A percentile compares a stretch with the other conserved stretches of the same genome.
Conservation (phyloP, 1,284 basidiomycete species). For the Trametes polyzona region DNA sequence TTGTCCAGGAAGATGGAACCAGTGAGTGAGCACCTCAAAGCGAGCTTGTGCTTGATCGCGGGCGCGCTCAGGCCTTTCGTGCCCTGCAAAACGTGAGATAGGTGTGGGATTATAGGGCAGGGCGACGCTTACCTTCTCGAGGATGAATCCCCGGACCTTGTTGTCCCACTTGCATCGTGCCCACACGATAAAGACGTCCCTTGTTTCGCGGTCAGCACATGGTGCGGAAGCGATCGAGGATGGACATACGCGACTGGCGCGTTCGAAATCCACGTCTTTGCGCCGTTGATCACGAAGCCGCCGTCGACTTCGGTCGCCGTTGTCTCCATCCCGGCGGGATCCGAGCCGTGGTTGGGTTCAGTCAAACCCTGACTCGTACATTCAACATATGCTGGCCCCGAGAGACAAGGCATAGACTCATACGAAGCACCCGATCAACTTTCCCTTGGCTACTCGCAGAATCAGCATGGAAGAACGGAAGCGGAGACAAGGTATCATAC, state of each 20-base stretch:
- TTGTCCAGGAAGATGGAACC: slow-evolving; percentile 95
- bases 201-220: not conserved
- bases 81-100: slow-evolving; percentile 50
- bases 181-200: slow-evolving; percentile 76
- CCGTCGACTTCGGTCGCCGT: slow-evolving; percentile 83
- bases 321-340: slow-evolving; percentile 94
- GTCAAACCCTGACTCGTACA: slow-evolving; percentile 76
- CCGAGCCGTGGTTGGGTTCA: slow-evolving; percentile 96
- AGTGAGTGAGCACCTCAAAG: slow-evolving; percentile 88
- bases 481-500: slow-evolving; percentile 42
- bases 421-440: slow-evolving; percentile 93
- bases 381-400: not conserved
- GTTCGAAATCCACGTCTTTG: slow-evolving; percentile 98
- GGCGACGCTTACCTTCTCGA: slow-evolving; percentile 77
- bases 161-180: slow-evolving; percentile 94
- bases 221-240: not conserved
- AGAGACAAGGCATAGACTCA: slow-evolving; percentile 29
- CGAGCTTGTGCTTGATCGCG: slow-evolving; percentile 92
- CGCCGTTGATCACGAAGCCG: slow-evolving; percentile 86
- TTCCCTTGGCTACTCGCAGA: slow-evolving; percentile 68
- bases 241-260: slow-evolving; percentile 78
- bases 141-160: slow-evolving; percentile 89
- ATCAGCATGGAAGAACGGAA: slow-evolving; percentile 5
- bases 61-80: slow-evolving; percentile 85
- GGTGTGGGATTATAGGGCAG: not conserved